Percentiles rank a stretch among this genome's conserved stretches.
Conservation (phyloP, 306 rosid genomes). For the Sicyos edulis region DNA sequence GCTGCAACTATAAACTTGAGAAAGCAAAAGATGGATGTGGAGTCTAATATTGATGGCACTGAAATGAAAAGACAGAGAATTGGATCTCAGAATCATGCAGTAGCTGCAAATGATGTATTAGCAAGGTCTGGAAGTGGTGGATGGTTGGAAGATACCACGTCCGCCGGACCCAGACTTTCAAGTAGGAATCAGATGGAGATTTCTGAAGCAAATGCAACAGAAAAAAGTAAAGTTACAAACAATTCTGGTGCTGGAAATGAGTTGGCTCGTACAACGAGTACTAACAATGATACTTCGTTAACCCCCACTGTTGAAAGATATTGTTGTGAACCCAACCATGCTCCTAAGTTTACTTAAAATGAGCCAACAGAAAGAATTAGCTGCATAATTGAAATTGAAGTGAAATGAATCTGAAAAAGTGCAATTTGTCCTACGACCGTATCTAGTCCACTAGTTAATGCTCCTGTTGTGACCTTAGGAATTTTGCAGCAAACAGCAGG, state of each 20-base stretch:
- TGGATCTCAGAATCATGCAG: conserved; percentile 36
- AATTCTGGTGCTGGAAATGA: conserved; percentile 43
- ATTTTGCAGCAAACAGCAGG: conserved; percentile 48
- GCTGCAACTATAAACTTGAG: conserved; percentile 43
- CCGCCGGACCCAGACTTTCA: conserved; percentile 38
- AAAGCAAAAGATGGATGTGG: conserved; percentile 63
- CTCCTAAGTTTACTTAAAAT: conserved; percentile 47
- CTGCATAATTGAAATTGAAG: conserved; percentile 46
- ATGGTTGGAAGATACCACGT: conserved; percentile 55
- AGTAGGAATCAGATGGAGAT: conserved; percentile 46
- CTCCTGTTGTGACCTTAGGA: conserved; percentile 41
- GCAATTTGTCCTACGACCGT: conserved; percentile 21
- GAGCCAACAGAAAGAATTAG: conserved; percentile 49
- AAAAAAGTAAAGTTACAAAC: conserved; percentile 22
- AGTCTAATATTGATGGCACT: conserved; percentile 45
- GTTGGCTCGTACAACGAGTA: conserved; percentile 27
- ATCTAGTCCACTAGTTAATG: conserved; percentile 37
- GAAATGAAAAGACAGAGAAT: conserved; percentile 54
- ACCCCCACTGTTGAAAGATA: conserved; percentile 55
- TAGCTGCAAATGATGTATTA: conserved; percentile 35
- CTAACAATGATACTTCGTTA: conserved; percentile 36
- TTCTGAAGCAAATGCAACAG: conserved; percentile 38
- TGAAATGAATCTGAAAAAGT: conserved; percentile 39
- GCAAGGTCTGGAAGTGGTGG: conserved; percentile 49
- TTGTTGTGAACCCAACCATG: conserved; percentile 76